Conservation (phyloP, 192 early-diverging fungal genomes). For the Rhizophlyctis rosea region DNA sequence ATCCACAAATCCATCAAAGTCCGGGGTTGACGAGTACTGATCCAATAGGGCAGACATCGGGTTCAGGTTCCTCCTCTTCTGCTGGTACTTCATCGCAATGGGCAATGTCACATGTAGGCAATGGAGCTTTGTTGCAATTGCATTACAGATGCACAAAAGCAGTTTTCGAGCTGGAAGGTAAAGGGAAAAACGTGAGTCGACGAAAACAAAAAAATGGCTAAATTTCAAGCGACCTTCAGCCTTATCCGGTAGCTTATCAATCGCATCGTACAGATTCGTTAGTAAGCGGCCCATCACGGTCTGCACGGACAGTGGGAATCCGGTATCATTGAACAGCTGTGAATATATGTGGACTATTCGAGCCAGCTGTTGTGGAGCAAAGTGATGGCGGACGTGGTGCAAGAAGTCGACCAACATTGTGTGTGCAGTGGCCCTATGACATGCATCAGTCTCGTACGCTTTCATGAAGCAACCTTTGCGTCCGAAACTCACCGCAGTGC, state of each 20-base stretch:
- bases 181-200: too few species aligned
- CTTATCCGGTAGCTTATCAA: constrained; percentile 15
- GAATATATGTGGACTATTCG: constrained; percentile 89
- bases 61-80: constrained; percentile 20
- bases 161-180: constrained; percentile 37
- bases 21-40: constrained; percentile 6
- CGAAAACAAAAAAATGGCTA: too few species aligned
- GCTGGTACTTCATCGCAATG: constrained; percentile 53
- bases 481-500: constrained; percentile 64
- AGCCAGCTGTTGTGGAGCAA: constrained; percentile 76
- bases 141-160: constrained; percentile 71
- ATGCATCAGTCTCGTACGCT: background rate
- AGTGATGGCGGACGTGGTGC: constrained; percentile 86
- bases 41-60: background rate
- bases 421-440: constrained; percentile 77
- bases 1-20: constrained; percentile 52
- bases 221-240: too few species aligned
- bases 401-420: constrained; percentile 95
- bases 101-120: constrained; percentile 67
- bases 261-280: constrained; percentile 78
- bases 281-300: constrained; percentile 96
- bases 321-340: constrained; percentile 85
- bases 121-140: constrained; percentile 76
- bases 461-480: background rate
- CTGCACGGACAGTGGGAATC: constrained; percentile 88